phyloP scores from a whole-genome alignment of 495 filamentous ascomycete genomes.

The Podospora didyma region DNA sequence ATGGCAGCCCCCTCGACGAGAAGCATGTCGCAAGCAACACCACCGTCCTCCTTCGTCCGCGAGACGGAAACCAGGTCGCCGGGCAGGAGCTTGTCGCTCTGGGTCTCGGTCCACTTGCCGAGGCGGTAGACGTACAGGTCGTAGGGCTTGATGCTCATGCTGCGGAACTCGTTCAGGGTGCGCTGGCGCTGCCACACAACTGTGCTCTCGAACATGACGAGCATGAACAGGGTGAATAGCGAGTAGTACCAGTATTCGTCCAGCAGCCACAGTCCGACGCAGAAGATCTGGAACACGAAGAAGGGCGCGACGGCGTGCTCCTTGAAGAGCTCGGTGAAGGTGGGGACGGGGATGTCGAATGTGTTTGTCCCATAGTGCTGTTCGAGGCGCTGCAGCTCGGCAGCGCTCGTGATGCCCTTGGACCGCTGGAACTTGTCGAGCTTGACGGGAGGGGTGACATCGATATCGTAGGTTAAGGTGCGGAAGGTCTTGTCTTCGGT shows the following conservation, averaged over 20 bases:
- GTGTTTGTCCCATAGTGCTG: slow-evolving; percentile 96
- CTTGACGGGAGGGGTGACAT: slow-evolving; percentile 73
- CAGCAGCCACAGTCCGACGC: slow-evolving; percentile 96
- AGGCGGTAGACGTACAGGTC: slow-evolving; percentile 84
- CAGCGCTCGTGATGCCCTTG: slow-evolving; percentile 62
- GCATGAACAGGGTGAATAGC: slow-evolving; percentile 96
- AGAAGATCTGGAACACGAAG: slow-evolving; percentile 99
- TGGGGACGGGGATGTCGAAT: slow-evolving; percentile 96
- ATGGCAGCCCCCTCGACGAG: slow-evolving; percentile 92
- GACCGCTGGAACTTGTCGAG: slow-evolving; percentile 74
- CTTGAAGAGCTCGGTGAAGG: slow-evolving; percentile 92
- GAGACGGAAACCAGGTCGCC: slow-evolving; percentile 95
- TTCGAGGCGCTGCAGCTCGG: slow-evolving; percentile 71
- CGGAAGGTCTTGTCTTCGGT: slow-evolving; percentile 64
- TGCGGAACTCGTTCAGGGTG: slow-evolving; percentile 94
- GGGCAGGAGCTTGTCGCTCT: slow-evolving; percentile 90
- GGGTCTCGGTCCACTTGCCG: slow-evolving; percentile 81
- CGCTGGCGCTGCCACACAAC: slow-evolving; percentile 98
- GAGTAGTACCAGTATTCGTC: slow-evolving; percentile 99
- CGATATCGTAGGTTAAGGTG: slow-evolving; percentile 80
- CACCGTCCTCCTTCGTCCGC: slow-evolving; percentile 93
- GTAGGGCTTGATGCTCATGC: slow-evolving; percentile 99
- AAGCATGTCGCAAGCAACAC: slow-evolving; percentile 96
- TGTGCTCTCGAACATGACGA: slow-evolving; percentile 95
- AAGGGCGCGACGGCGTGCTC: slow-evolving; percentile 98